Conservation (phyloP, 2,329 filamentous ascomycete species). For the Akanthomyces lecanii region DNA sequence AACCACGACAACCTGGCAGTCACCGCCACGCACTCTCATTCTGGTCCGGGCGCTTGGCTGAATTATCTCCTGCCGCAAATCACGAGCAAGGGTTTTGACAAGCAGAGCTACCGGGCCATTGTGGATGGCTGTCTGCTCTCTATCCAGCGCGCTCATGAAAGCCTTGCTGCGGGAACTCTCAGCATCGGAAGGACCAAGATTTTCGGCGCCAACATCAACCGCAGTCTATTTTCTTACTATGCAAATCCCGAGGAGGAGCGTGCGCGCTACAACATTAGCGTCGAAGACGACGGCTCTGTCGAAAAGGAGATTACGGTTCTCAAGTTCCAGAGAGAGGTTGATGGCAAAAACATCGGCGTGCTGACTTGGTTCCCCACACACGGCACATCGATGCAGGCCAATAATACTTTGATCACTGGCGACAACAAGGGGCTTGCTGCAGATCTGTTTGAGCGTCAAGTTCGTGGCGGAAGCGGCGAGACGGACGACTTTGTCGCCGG, state of each 20-base stretch:
- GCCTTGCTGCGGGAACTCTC: constrained; percentile 53
- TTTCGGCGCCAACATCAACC: constrained; percentile 71
- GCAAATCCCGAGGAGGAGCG: constrained; percentile 75
- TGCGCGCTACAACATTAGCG: constrained; percentile 51
- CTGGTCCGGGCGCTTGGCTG: constrained; percentile 84
- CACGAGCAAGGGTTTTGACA: constrained; percentile 78
- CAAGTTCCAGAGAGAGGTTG: constrained; percentile 65
- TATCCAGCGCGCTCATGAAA: constrained; percentile 71
- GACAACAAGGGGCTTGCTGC: constrained; percentile 94
- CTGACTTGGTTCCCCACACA: constrained; percentile 90
- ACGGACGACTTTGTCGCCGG: constrained; percentile 73
- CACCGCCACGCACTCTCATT: constrained; percentile 86
- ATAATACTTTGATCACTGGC: constrained; percentile 82
- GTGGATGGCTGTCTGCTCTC: constrained; percentile 79
- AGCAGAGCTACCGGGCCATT: constrained; percentile 80
- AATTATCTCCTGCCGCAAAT: constrained; percentile 90
- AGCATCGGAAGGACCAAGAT: constrained; percentile 60
- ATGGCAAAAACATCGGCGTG: constrained; percentile 71
- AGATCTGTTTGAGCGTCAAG: constrained; percentile 71
- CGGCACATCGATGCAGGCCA: constrained; percentile 82
- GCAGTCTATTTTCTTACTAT: constrained; percentile 79
- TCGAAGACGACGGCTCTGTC: constrained; percentile 39
- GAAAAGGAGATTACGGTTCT: constrained; percentile 79
- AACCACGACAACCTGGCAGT: constrained; percentile 78
- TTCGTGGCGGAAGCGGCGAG: constrained; percentile 51